phyloP scores from a whole-genome alignment of 2,329 filamentous ascomycete species.

The Alternaria rosae region DNA sequence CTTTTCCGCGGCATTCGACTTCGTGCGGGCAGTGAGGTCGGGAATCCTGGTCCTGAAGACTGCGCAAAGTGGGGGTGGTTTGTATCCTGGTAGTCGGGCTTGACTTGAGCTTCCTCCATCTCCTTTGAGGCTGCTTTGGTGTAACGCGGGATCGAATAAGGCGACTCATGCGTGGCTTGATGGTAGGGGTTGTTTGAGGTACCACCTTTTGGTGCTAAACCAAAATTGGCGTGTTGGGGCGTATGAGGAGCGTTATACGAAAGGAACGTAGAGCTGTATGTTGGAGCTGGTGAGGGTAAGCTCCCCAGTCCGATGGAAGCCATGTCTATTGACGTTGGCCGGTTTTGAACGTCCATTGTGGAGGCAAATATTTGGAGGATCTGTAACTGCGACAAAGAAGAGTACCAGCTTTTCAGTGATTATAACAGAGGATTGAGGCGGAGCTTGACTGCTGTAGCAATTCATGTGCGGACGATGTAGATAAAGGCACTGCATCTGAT shows the following conservation, averaged over 20 bases:
- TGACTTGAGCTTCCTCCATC: slow-evolving; percentile 2
- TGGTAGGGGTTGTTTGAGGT: slow-evolving; percentile 3
- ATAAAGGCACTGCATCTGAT: slow-evolving; percentile 1
- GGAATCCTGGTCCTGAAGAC: background rate
- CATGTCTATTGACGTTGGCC: slow-evolving; percentile 24
- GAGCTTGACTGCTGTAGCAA: background rate
- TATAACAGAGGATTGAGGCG: background rate
- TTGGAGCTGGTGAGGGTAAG: slow-evolving; percentile 29
- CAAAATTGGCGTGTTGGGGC: background rate
- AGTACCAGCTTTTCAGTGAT: background rate
- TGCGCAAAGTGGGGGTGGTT: slow-evolving; percentile 18
- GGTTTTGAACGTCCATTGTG: slow-evolving; percentile 17
- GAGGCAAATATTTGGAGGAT: background rate
- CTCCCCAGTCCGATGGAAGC: slow-evolving; percentile 15
- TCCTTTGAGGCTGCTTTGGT: background rate
- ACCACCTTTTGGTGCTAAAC: background rate
- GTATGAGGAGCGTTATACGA: background rate
- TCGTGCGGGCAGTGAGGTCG: slow-evolving; percentile 1
- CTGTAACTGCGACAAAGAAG: background rate
- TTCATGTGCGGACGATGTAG: background rate
- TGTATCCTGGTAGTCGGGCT: slow-evolving; percentile 15
- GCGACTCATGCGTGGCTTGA: background rate
- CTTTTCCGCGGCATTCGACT: slow-evolving; percentile 14
- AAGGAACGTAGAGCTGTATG: slow-evolving; percentile 30
- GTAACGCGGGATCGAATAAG: background rate